A percentile compares a stretch with the other conserved stretches of the same genome.
Evolutionary conservation across 176 grass and related monocot genomes (phyloP).

Genomic region (Paspalum vaginatum): DNA sequence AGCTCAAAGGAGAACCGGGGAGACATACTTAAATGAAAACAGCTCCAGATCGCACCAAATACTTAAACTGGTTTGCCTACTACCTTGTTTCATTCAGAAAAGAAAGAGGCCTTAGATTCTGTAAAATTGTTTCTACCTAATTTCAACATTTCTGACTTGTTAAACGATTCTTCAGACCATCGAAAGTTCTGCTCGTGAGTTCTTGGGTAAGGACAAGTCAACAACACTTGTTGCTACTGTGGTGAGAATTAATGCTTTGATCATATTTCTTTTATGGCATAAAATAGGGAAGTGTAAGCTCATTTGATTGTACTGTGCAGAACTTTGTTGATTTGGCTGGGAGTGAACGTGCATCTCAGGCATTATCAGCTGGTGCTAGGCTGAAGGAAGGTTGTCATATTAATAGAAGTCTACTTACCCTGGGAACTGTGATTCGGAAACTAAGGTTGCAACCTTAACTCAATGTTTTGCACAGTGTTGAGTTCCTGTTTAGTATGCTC

Average conservation of each 20-base stretch:
- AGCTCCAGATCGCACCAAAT: conserved; percentile 99
- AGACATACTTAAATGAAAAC: conserved; percentile 86
- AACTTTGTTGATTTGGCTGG: conserved; percentile 96
- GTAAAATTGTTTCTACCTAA: conserved; percentile 22
- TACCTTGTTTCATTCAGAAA: conserved; percentile 32
- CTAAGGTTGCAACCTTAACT: conserved; percentile 63
- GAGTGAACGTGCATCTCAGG: conserved; percentile 85
- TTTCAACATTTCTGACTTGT: conserved; percentile 38
- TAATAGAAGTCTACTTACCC: conserved; percentile 87
- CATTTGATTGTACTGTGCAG: conserved; percentile 47
- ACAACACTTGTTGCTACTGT: conserved; percentile 80
- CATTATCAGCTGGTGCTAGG: conserved; percentile 78
- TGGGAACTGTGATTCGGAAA: conserved; percentile 87
- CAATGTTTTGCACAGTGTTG: background rate
- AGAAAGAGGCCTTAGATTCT: background rate
- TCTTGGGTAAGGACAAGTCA: conserved; percentile 85
- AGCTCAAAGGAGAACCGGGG: conserved; percentile 89
- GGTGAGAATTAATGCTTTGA: conserved; percentile 56
- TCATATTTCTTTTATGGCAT: conserved; percentile 2
- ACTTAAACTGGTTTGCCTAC: conserved; percentile 76
- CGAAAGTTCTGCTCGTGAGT: conserved; percentile 80
- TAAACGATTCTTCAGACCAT: conserved; percentile 66
- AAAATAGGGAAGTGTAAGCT: conserved; percentile 3
- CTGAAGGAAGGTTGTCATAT: conserved; percentile 97
- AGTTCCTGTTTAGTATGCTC: conserved; percentile 16